Evolutionary conservation across 257 asterid genomes (phyloP), one percentile per base, ranked within the genome.

Genomic region (Lantana camara): DNA sequence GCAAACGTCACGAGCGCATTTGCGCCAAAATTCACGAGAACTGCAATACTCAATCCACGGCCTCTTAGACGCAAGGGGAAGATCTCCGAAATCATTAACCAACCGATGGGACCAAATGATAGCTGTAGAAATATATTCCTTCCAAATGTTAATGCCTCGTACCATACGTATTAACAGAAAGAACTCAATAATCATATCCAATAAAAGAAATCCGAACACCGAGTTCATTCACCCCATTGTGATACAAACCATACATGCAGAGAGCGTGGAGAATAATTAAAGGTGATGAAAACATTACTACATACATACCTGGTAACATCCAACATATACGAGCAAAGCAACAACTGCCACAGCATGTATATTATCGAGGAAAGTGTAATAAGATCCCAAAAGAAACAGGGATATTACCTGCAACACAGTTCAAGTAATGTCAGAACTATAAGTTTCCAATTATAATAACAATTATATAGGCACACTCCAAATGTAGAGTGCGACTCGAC

Each of bases 91-190:
- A 94, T 94, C 96, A 94, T 82, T 82, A 94, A 73, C 99, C 99
- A 94, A 67, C 99, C 99, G 66, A 94, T 88, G 13, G 99, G 99
- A 65, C 99, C 99, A 66, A 88, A 94, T 14, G 99, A 94, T 63
- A 94, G 62, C 97, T 94, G 91, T 80, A 75, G n/a, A n/a, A 59
- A 48, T 70, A 41, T 56, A 32, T 48, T 64, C 38, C 49, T 41
- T 35, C 57, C 34, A 67, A 45, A 32, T 20, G 45, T 70, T 63
- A 64, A 53, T 30, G 34, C 48, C 19, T 58, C 13, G 37, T 1
- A 27, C 57, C 57, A 15, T 10, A 50, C 24, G 57, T 14, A 53
- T 30, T 60, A 20, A 45, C 60, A 20, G 1, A 32, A 19, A 27
- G 7, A 48, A 57, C 44, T 58, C 59, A 30, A 64, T 57, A 20